Conservation (phyloP, 1,139 yeast species). For the Spencermartinsiella ligniputridi region DNA sequence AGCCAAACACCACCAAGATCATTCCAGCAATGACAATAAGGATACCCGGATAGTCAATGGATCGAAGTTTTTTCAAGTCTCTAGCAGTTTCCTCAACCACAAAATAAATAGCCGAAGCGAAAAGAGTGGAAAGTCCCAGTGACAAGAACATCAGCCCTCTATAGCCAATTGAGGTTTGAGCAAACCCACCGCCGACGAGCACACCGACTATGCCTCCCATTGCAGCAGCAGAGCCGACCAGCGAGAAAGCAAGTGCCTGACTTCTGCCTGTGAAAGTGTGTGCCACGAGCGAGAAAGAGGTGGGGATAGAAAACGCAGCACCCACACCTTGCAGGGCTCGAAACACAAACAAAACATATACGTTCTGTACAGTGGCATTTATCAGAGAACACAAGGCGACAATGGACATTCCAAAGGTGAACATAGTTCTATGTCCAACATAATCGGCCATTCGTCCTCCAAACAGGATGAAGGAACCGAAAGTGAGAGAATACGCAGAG, state of each 20-base stretch:
- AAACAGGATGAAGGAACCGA: constrained; percentile 37
- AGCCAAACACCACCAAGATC: constrained; percentile 29
- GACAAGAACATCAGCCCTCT: constrained; percentile 30
- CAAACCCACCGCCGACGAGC: constrained; percentile 36
- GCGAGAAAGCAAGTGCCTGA: constrained; percentile 27
- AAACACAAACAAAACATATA: constrained; percentile 30
- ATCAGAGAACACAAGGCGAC: constrained; percentile 31
- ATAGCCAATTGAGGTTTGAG: constrained; percentile 31
- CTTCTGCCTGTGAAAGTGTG: constrained; percentile 30
- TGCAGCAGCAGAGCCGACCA: constrained; percentile 28
- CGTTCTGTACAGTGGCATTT: constrained; percentile 30
- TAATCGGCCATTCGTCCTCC: constrained; percentile 39
- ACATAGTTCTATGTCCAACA: constrained; percentile 34
- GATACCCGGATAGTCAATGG: constrained; percentile 31
- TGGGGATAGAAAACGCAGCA: constrained; percentile 35
- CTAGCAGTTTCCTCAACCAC: constrained; percentile 25
- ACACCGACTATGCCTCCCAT: constrained; percentile 32
- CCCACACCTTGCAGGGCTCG: constrained; percentile 39
- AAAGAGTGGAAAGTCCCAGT: constrained; percentile 25
- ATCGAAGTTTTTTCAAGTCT: constrained; percentile 20
- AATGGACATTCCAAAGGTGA: constrained; percentile 19
- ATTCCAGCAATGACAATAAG: constrained; percentile 28
- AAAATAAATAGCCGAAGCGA: constrained; percentile 21
- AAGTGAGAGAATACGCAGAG: constrained; percentile 37
- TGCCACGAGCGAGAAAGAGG: constrained; percentile 32